Percentiles rank a stretch among this genome's conserved stretches.
Evolutionary conservation across 2,329 filamentous ascomycete species (phyloP).

Genomic region (Paecilomyces fulvus): DNA sequence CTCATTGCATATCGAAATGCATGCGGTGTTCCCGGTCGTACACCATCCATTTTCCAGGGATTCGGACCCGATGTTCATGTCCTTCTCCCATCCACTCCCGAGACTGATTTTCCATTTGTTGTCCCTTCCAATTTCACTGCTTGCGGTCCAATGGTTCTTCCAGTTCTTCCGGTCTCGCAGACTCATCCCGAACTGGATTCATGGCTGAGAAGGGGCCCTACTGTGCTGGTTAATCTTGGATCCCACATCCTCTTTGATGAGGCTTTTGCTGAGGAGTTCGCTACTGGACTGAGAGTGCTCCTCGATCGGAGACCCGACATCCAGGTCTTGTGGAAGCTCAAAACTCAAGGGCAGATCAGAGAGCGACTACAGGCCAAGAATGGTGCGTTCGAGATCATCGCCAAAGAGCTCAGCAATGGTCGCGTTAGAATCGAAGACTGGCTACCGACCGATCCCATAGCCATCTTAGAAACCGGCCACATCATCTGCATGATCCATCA

Average conservation of each 20-base stretch:
- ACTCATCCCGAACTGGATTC: conserved; percentile 28
- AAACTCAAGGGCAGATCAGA: background rate
- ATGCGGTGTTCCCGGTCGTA: conserved; percentile 11
- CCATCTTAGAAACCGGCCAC: conserved; percentile 26
- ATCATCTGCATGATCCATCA: conserved; percentile 39
- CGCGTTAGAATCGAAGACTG: conserved; percentile 33
- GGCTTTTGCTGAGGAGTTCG: conserved; percentile 28
- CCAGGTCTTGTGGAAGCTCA: conserved; percentile 29
- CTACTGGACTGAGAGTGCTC: conserved; percentile 24
- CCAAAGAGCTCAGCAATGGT: conserved; percentile 15
- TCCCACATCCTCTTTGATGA: conserved; percentile 20
- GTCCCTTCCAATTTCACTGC: conserved; percentile 7
- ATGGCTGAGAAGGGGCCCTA: conserved; percentile 34
- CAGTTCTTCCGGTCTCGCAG: conserved; percentile 18
- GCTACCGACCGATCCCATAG: conserved; percentile 31
- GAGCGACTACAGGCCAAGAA: conserved; percentile 6
- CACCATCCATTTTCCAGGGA: conserved; percentile 6
- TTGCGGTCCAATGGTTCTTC: conserved; percentile 38
- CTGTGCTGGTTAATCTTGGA: conserved; percentile 39
- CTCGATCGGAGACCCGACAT: conserved; percentile 21
- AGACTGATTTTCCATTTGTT: conserved; percentile 29
- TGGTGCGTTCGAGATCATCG: conserved; percentile 9
- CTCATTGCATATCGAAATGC: conserved; percentile 16
- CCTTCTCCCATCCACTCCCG: conserved; percentile 13
- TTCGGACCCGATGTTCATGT: conserved; percentile 1